Base-by-base conservation (phyloP, 1,284 basidiomycete genomes). In the Ustilago xerochloae region DNA sequence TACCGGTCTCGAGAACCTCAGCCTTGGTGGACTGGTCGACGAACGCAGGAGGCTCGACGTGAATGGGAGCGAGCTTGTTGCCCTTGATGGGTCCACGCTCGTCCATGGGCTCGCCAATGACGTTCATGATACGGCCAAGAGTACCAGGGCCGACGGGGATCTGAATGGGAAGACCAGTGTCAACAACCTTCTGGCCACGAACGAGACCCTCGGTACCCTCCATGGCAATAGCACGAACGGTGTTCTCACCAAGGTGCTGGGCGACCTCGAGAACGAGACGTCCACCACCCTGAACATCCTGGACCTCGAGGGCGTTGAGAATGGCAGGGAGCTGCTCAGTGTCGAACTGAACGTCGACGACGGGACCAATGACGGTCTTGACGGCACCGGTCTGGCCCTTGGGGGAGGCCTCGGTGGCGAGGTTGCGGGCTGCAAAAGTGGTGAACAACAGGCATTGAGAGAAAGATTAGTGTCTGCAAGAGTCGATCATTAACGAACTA, bases 161-260 rank as follows among this genome's bases (percentile, higher is more conserved):
- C 87, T 89, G 90, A 87, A 99, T 98, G 86, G 96, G 96, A 63
- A 91, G 88, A 86, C 96, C 96, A 48, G 95, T 97, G 88, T 98
- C 96, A 84, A 96, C 85, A 84, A 98, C 96, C 88, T 91, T 94
- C 87, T 96, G 93, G 58, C 96, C 96, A 88, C 96, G 94, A 80
- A 99, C 94, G 84, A 99, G 93, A 93, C 96, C 96, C 87, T 97
- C 96, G 69, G 96, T 99, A 85, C 95, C 95, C 86, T 97, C 95
- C 86, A 86, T 86, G 79, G 86, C 86, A 80, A 86, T 86, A 72
- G 82, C 62, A 73, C 95, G 93, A 86, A 97, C 94, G 48, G 94
- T 93, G 90, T 97, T 97, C 89, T 83, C 96, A 87, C 96, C 96
- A 75, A 99, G 89, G 87, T 99, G 96, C 80, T 94, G 93, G 68